Evolutionary conservation across 441 rosid genomes (phyloP), one percentile per base, ranked within the genome.

Genomic region (Geranium incanum): DNA sequence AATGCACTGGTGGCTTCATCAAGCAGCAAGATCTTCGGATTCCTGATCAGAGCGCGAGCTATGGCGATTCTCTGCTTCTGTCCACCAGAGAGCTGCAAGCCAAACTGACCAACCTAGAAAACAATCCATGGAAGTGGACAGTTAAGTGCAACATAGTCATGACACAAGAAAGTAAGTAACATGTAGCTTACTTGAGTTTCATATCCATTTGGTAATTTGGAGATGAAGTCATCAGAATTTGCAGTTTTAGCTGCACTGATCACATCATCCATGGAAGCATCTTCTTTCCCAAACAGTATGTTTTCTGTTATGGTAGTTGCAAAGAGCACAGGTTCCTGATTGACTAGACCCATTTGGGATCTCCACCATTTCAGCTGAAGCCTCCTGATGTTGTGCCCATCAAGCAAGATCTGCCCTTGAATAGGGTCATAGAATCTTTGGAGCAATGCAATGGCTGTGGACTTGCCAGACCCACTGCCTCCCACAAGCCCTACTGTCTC

Each of bases 1-100:
- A 87, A 73, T 39, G 88, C 94, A 80, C 91, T 87, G 0, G 94
- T 87, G 71, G 91, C 91, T 76, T 87, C 91, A 71, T 87, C 91
- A 3, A 89, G 88, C 52, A 89, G 78, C 76, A 89, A 71, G 71
- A 89, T 87, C 71, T 82, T 89, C 0, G 91, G 94, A 69, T 87
- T 78, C 71, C 94, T 81, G 66, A 87, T 83, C 15, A 86, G 69
- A 59, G 94, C 91, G 71, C 90, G 81, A 6, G 94, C 89, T 64
- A 87, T 87, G 59, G 91, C 88, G 16, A 89, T 84, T 77, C 94
- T 65, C 81, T 87, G 90, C 84, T 89, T 89, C 71, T 89, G 94
- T 68, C 91, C 89, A 12, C 94, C 91, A 8, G 90, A 89, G 77
- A 89, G 69, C 62, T 89, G 88, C 78, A 85, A 82, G 16, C 91